These are phyloP conservation scores for Begonia loranthoides DNA, from an alignment of 306 rosid genomes.

Conservation along the genomic window DNA sequence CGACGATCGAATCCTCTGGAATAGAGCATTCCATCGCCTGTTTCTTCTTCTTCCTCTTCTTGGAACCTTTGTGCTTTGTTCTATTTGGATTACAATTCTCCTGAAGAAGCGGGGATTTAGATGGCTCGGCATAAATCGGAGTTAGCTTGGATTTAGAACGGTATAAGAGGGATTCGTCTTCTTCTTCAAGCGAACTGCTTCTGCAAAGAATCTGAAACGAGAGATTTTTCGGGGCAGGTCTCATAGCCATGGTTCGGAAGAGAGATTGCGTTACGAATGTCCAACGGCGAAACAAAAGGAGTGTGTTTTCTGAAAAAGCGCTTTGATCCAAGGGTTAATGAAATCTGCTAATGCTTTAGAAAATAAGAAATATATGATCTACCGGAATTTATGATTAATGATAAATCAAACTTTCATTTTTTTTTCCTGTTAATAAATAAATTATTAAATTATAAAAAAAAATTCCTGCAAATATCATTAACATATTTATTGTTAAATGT, in stretches of 20 bases:
- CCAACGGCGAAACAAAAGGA: no score
- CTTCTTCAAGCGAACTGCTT: constrained; percentile 15
- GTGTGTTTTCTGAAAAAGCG: no score
- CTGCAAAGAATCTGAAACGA: constrained; percentile 62
- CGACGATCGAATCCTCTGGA: constrained; percentile 26
- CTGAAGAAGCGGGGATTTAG: not conserved
- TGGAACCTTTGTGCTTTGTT: constrained; percentile 35
- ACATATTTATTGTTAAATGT: no score
- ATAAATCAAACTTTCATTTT: no score
- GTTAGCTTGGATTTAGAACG: constrained; percentile 26
- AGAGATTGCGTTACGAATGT: no score
- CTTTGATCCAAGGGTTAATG: no score
- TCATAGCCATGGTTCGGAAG: constrained; percentile 36
- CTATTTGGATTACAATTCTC: constrained; percentile 29
- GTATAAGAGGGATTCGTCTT: constrained; percentile 12
- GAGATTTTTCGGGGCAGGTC: constrained; percentile 39
- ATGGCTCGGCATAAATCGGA: constrained; percentile 10
- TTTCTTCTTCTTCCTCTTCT: constrained; percentile 21
- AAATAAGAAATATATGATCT: no score
- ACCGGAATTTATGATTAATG: no score
- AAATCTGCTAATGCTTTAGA: no score
- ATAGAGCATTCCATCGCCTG: constrained; percentile 14
- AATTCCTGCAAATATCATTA: no score
- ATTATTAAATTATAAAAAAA: no score
- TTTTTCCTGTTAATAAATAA: no score